These are phyloP conservation scores for Peniophora sp. DNA, from an alignment of 1,284 basidiomycete species.

Conservation along the genomic window DNA sequence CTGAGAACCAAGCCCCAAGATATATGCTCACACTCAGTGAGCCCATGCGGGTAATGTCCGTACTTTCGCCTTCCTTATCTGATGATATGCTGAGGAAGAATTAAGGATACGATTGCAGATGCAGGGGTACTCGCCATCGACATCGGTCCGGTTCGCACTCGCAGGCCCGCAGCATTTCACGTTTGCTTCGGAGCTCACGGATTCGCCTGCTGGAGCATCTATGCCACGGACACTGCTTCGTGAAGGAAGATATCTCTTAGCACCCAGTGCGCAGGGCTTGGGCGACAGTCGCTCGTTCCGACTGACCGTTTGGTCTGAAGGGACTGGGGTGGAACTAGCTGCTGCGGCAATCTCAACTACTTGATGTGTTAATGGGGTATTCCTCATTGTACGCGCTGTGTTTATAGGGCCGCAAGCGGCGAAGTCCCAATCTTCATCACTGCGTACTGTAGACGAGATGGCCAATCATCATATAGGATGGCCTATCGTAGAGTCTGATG, in stretches of 20 bases:
- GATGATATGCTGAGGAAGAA: not conserved
- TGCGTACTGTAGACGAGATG: too few species aligned
- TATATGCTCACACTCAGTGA: slow-evolving; percentile 26
- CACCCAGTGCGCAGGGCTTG: slow-evolving; percentile 64
- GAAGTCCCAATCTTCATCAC: too few species aligned
- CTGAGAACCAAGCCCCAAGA: slow-evolving; percentile 41
- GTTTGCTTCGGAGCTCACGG: slow-evolving; percentile 47
- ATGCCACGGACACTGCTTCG: slow-evolving; percentile 44
- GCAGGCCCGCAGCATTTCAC: slow-evolving; percentile 23
- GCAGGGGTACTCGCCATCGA: slow-evolving; percentile 30
- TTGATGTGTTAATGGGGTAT: too few species aligned
- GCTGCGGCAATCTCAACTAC: too few species aligned
- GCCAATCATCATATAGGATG: too few species aligned
- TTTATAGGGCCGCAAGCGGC: too few species aligned
- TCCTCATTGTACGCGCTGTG: too few species aligned
- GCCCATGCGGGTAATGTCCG: slow-evolving; percentile 55
- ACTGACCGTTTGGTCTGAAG: slow-evolving; percentile 51
- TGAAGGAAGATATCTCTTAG: slow-evolving; percentile 60
- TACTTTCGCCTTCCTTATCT: slow-evolving; percentile 7
- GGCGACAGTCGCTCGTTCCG: slow-evolving; percentile 49
- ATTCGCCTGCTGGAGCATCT: slow-evolving; percentile 62
- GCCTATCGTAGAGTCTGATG: too few species aligned
- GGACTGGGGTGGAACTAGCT: slow-evolving; percentile 8
- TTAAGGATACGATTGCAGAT: slow-evolving; percentile 63
- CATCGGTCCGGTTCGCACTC: slow-evolving; percentile 54